These are phyloP conservation scores for Lactarius hatsudake DNA, from an alignment of 768 basidiomycete species.

Conservation along the genomic window DNA sequence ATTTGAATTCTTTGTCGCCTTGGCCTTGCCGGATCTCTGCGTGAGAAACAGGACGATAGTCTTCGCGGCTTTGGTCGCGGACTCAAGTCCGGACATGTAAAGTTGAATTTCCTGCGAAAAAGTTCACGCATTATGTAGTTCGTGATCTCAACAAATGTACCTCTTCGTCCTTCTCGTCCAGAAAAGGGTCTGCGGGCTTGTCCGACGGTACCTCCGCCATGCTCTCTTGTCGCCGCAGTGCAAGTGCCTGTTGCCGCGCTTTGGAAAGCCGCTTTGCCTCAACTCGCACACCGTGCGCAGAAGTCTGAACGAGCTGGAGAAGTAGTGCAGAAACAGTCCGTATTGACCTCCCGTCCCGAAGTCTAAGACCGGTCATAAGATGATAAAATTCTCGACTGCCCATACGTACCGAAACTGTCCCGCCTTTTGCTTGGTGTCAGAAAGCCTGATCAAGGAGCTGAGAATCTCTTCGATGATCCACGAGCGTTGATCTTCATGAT, in stretches of 20 bases:
- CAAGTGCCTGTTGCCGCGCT: slow-evolving; percentile 57
- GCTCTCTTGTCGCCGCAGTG: slow-evolving; percentile 63
- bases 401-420: slow-evolving; percentile 77
- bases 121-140: background rate
- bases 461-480: slow-evolving; percentile 99
- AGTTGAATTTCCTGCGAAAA: slow-evolving; percentile 57
- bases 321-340: slow-evolving; percentile 91
- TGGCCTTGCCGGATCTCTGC: slow-evolving; percentile 75
- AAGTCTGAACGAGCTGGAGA: slow-evolving; percentile 95
- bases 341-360: slow-evolving; percentile 88
- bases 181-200: slow-evolving; percentile 47
- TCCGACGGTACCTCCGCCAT: slow-evolving; percentile 38
- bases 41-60: slow-evolving; percentile 53
- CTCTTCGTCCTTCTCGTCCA: slow-evolving; percentile 69
- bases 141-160: slow-evolving; percentile 35
- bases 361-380: slow-evolving; percentile 41
- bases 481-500: slow-evolving; percentile 83
- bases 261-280: slow-evolving; percentile 62
- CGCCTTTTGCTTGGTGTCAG: slow-evolving; percentile 85
- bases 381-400: slow-evolving; percentile 8
- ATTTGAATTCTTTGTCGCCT: slow-evolving; percentile 84
- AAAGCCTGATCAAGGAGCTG: slow-evolving; percentile 82
- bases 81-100: slow-evolving; percentile 71
- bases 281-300: slow-evolving; percentile 82
- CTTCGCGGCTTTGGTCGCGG: slow-evolving; percentile 80